Evolutionary conservation across 768 basidiomycete species (phyloP).

Genomic region (Lactarius psammicola): DNA sequence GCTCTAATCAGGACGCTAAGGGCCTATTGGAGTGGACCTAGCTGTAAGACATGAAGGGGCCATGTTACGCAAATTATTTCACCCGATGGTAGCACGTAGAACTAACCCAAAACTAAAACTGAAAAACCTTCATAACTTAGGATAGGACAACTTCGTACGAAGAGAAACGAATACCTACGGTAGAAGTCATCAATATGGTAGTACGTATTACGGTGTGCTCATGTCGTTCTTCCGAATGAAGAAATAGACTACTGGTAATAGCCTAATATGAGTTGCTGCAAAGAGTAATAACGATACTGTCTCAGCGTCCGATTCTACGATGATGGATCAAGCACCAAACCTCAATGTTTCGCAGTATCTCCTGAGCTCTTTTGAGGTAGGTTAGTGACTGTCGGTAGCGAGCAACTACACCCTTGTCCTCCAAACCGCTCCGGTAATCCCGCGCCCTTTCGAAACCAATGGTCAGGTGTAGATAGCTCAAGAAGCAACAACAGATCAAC

Average conservation of each 20-base stretch:
- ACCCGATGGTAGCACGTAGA: background rate
- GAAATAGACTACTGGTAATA: background rate
- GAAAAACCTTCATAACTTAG: background rate
- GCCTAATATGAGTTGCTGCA: conserved; percentile 8
- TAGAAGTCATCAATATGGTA: background rate
- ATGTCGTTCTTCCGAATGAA: too few relatives aligned
- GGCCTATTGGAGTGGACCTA: too few relatives aligned
- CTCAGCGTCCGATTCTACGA: background rate
- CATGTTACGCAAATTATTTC: background rate
- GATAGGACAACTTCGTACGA: background rate
- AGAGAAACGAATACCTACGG: background rate
- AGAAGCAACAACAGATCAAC: background rate
- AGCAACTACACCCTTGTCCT: background rate
- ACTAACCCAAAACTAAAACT: background rate
- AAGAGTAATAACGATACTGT: too few relatives aligned
- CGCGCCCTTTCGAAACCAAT: background rate
- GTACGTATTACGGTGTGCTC: too few relatives aligned
- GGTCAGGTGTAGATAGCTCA: background rate
- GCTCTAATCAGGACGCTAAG: too few relatives aligned
- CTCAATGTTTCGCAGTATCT: conserved; percentile 2
- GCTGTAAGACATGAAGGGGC: too few relatives aligned
- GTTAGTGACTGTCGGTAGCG: background rate
- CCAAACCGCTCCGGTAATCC: conserved; percentile 5
- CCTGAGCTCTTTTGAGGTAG: conserved; percentile 14
- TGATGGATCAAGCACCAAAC: background rate